phyloP scores from a whole-genome alignment of 2,329 filamentous ascomycete species.

The Rhynchosporium graminicola region DNA sequence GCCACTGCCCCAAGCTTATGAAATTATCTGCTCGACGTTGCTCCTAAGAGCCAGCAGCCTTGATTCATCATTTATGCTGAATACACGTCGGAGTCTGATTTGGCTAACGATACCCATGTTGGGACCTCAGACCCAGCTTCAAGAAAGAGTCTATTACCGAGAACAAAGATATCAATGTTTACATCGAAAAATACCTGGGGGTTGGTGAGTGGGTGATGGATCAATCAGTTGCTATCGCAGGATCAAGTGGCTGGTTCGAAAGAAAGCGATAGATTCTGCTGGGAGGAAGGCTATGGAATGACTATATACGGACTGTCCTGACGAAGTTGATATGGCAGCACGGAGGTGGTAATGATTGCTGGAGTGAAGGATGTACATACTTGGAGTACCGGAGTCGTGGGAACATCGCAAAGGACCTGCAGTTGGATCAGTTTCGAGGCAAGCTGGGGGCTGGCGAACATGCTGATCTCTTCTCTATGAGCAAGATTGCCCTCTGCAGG shows the following conservation, averaged over 20 bases:
- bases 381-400: slow-evolving; percentile 11
- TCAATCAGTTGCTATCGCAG: slow-evolving; percentile 88
- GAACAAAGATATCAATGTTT: slow-evolving; percentile 79
- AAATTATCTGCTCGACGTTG: not conserved
- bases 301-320: not conserved
- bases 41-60: not conserved
- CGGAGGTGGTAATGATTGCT: not conserved
- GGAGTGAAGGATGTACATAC: not conserved
- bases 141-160: slow-evolving; percentile 84
- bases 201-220: slow-evolving; percentile 99
- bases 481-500: not conserved
- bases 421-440: not conserved
- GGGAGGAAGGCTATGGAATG: not conserved
- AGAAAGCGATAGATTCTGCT: slow-evolving; percentile 65
- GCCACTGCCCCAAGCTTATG: not conserved
- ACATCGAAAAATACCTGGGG: slow-evolving; percentile 91
- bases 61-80: not conserved
- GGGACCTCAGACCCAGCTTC: slow-evolving; percentile 69
- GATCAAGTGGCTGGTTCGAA: slow-evolving; percentile 88
- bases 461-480: not conserved
- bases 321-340: slow-evolving; percentile 3
- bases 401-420: not conserved
- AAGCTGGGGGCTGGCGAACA: not conserved
- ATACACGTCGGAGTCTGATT: slow-evolving; percentile 18
- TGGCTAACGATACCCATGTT: slow-evolving; percentile 49